phyloP scores from a whole-genome alignment of 148 eudicot species.

The Arctostaphylos glauca region DNA sequence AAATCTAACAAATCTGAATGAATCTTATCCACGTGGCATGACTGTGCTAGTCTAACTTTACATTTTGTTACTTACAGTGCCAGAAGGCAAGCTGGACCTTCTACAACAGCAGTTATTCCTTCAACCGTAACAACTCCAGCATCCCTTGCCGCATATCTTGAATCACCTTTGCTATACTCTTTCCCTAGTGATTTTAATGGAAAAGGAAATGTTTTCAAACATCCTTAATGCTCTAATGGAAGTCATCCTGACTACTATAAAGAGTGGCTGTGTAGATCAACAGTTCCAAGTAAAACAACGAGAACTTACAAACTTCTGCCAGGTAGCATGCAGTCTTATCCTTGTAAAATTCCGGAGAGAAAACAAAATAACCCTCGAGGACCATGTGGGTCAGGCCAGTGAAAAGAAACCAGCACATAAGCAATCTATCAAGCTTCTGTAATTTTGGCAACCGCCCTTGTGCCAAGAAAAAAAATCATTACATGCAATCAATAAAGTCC shows the following conservation, averaged over 20 bases:
- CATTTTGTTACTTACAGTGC: constrained; percentile 58
- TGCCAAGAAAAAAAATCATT: constrained; percentile 10
- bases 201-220: background rate
- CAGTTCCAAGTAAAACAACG: constrained; percentile 1
- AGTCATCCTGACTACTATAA: background rate
- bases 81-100: constrained; percentile 83
- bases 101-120: constrained; percentile 72
- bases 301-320: constrained; percentile 83
- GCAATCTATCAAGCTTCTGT: constrained; percentile 53
- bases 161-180: constrained; percentile 94
- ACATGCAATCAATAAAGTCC: background rate
- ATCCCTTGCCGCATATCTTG: constrained; percentile 82
- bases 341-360: constrained; percentile 74
- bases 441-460: constrained; percentile 54
- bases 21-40: background rate
- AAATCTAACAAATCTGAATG: background rate
- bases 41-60: background rate
- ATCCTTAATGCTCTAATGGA: background rate
- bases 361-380: constrained; percentile 86
- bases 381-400: constrained; percentile 79
- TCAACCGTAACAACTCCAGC: constrained; percentile 69
- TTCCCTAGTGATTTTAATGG: constrained; percentile 54
- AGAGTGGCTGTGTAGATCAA: background rate
- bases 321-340: constrained; percentile 58
- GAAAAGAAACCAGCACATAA: constrained; percentile 95